Percentiles rank a stretch among this genome's conserved stretches.
Conservation (phyloP, 208 protist species). For the Histomonas meleagridis region DNA sequence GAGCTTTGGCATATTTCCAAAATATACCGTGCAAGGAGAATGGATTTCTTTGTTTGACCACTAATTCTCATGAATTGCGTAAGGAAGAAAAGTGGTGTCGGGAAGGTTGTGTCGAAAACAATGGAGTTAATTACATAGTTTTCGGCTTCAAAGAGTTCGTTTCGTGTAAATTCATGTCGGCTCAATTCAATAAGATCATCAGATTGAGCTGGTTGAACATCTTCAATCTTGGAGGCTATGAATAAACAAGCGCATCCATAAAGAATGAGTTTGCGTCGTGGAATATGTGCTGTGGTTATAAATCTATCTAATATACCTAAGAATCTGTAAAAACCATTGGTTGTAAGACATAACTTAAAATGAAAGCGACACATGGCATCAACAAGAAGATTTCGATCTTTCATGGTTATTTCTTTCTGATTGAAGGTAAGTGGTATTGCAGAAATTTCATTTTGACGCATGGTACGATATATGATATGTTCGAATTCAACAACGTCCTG, state of each 20-base stretch:
- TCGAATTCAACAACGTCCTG: not conserved
- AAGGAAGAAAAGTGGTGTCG: constrained; percentile 13
- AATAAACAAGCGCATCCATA: not conserved
- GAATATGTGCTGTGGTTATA: not conserved
- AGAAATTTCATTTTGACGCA: not conserved
- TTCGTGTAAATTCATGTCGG: not conserved
- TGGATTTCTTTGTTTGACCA: not conserved
- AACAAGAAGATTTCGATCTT: constrained; percentile 11
- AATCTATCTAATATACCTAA: constrained; percentile 6
- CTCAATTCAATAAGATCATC: not conserved
- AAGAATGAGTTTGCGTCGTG: not conserved
- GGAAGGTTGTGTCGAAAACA: not conserved
- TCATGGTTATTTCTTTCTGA: not conserved
- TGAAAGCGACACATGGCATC: constrained; percentile 4
- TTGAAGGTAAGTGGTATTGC: not conserved
- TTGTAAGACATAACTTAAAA: not conserved
- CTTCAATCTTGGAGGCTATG: constrained; percentile 31
- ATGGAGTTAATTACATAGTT: not conserved
- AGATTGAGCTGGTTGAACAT: constrained; percentile 16
- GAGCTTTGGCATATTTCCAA: not conserved
- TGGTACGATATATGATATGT: constrained; percentile 13
- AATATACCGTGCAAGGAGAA: constrained; percentile 23
- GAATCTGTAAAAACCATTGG: constrained; percentile 12
- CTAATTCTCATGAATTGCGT: constrained; percentile 16
- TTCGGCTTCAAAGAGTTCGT: constrained; percentile 7